Evolutionary conservation across 306 rosid genomes (phyloP).

Genomic region (Corylus avellana): DNA sequence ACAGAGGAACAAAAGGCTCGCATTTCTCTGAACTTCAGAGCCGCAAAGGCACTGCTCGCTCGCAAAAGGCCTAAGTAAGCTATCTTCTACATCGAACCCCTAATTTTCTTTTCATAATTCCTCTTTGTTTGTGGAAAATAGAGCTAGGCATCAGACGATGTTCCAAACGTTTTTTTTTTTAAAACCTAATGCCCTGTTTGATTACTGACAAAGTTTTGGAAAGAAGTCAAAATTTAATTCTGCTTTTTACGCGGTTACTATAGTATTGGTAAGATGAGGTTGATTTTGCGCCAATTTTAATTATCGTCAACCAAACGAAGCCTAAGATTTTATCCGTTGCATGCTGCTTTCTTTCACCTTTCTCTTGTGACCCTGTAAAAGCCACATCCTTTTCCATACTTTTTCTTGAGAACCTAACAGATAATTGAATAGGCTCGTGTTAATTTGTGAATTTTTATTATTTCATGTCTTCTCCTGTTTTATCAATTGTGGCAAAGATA

Average conservation of each 20-base stretch:
- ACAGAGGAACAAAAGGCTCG: constrained; percentile 55
- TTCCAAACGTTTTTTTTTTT: not conserved
- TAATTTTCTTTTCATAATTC: not conserved
- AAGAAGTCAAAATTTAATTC: not conserved
- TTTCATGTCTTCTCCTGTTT: constrained; percentile 6
- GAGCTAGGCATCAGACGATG: not conserved
- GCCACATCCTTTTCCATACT: too few relatives aligned
- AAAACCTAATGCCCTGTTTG: not conserved
- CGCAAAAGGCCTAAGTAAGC: constrained; percentile 67
- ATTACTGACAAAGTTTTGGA: not conserved
- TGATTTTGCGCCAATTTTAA: too few relatives aligned
- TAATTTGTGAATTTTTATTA: not conserved
- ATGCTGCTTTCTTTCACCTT: not conserved
- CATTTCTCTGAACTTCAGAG: constrained; percentile 58
- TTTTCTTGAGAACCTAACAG: not conserved
- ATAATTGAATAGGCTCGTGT: not conserved
- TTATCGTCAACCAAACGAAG: not conserved
- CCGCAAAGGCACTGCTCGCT: constrained; percentile 69
- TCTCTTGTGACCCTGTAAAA: not conserved
- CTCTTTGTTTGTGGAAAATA: not conserved
- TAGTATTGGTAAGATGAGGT: too few relatives aligned
- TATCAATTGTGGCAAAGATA: not conserved
- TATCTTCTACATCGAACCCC: constrained; percentile 4
- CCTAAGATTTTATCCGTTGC: not conserved
- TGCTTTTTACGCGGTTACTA: not conserved